Base-by-base conservation (phyloP, 108 stramenopile genomes). In the Epithemia pelagica region DNA sequence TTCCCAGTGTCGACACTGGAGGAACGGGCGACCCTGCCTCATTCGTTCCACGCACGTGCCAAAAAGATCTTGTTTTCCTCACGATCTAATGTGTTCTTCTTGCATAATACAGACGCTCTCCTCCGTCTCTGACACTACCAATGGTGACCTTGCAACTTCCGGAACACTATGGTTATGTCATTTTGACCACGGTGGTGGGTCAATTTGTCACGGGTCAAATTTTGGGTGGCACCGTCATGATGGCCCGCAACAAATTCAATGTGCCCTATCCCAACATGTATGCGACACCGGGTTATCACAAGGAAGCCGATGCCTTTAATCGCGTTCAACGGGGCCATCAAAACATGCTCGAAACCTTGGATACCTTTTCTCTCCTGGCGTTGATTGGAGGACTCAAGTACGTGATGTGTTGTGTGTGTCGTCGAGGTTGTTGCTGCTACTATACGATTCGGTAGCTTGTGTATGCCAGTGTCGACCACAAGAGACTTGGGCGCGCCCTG, bases 241-340 rank as follows among this genome's bases (percentile, higher is more conserved):
- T 59, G 30, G 91, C 84, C 0, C 84, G 91, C 62, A 71, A 77
- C 23, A 27, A 85, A 46, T 76, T 31, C 64, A 61, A 89, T 46
- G 83, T 92, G 27, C 64, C 70, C 23, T 90, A 89, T 65, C 95
- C 95, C n/a, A 93, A 92, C 58, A 62, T 88, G 30, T 95, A 95
- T 62, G 94, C 86, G 15, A 70, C 71, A 1, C 87, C 90, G 5
- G 88, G 88, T 32, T 65, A 58, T 37, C 87, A 91, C 74, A 80
- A 92, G 68, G 54, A 87, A 1, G 95, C 95, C n/a, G 81, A 90
- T 58, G 82, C 78, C 23, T 92, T 95, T 85, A 92, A 95, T 62
- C 85, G 91, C 61, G 80, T 95, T 28, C 95, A 95, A 74, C 90
- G 90, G n/a, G 88, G 85, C 15, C 91, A 92, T 61, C 95, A 92